These are phyloP conservation scores for Phaseolus lunatus DNA, from an alignment of 306 rosid genomes.

Conservation along the genomic window DNA sequence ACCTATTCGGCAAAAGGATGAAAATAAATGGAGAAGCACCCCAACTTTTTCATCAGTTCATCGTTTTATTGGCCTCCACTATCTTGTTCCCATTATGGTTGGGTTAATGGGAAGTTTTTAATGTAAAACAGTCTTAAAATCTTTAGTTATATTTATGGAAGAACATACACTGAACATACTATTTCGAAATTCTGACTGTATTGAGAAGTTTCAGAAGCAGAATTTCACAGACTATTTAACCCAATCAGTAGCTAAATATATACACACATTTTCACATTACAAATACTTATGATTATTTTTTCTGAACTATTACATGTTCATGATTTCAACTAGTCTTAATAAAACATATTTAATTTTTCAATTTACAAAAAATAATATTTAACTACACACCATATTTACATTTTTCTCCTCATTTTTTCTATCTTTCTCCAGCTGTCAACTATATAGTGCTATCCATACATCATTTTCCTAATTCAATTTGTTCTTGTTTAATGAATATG, in stretches of 20 bases:
- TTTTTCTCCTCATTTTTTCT: not conserved
- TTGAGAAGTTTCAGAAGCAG: conserved; percentile 15
- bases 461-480: conserved; percentile 28
- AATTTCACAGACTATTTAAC: conserved; percentile 31
- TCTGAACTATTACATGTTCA: too few species aligned
- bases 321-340: not conserved
- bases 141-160: not conserved
- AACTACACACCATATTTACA: too few species aligned
- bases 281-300: not conserved
- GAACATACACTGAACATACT: not conserved
- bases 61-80: not conserved
- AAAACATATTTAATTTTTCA: too few species aligned
- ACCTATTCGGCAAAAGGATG: not conserved
- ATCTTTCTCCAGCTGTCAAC: not conserved
- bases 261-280: not conserved
- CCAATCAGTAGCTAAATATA: not conserved
- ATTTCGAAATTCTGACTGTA: not conserved
- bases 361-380: too few species aligned
- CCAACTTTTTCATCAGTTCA: not conserved
- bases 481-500: conserved; percentile 30
- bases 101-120: not conserved
- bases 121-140: not conserved
- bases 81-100: not conserved
- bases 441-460: not conserved
- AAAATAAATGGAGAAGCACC: not conserved